Evolutionary conservation across 495 filamentous ascomycete genomes (phyloP).

Genomic region (Penicillium atrosanguineum): DNA sequence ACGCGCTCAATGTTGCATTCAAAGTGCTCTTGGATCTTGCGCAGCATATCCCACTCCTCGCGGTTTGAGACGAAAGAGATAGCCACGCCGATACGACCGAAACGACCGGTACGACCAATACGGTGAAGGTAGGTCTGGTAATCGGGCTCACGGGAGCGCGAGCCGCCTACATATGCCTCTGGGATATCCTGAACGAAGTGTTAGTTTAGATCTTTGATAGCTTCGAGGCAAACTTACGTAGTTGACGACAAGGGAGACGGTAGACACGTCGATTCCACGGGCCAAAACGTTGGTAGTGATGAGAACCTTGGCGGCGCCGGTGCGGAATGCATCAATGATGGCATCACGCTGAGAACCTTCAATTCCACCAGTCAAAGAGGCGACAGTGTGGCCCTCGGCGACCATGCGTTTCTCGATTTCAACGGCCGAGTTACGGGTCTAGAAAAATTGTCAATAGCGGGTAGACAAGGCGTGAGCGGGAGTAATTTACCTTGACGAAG

Average conservation of each 20-base stretch:
- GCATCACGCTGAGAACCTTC: conserved; percentile 79
- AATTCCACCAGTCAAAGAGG: conserved; percentile 79
- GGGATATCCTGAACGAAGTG: conserved; percentile 52
- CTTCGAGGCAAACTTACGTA: conserved; percentile 50
- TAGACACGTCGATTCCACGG: conserved; percentile 94
- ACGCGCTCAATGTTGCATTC: conserved; percentile 55
- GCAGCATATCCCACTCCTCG: conserved; percentile 70
- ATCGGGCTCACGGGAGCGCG: conserved; percentile 56
- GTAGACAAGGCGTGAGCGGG: background rate
- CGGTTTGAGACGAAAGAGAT: conserved; percentile 87
- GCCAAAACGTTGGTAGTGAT: conserved; percentile 98
- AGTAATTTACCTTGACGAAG: conserved; percentile 74
- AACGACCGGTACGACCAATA: conserved; percentile 95
- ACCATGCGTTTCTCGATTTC: conserved; percentile 84
- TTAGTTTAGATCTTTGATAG: conserved; percentile 4
- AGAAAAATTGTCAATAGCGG: conserved; percentile 14
- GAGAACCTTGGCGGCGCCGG: conserved; percentile 87
- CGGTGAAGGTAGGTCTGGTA: conserved; percentile 95
- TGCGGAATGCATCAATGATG: conserved; percentile 85
- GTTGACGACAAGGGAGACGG: conserved; percentile 97
- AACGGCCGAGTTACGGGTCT: conserved; percentile 77
- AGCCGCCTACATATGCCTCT: conserved; percentile 27
- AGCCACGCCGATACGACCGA: conserved; percentile 93
- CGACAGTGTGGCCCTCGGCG: conserved; percentile 85
- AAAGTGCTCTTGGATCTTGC: conserved; percentile 73